phyloP scores from a whole-genome alignment of 257 asterid species.

The Scutellaria barbata region DNA sequence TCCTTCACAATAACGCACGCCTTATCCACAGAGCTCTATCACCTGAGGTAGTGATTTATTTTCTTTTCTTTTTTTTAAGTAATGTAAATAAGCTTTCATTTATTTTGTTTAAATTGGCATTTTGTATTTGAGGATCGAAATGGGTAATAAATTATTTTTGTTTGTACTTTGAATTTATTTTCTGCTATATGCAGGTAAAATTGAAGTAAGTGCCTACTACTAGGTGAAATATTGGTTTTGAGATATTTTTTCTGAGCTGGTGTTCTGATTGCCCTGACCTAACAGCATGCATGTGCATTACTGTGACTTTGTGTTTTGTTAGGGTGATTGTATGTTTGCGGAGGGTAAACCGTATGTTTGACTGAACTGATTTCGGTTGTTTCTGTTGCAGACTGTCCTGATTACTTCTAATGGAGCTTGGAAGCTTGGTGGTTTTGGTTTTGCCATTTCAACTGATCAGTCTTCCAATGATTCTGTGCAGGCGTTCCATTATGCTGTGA shows the following conservation, averaged over 20 bases:
- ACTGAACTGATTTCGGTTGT: slow-evolving; percentile 30
- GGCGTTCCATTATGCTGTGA: slow-evolving; percentile 96
- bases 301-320: not conserved
- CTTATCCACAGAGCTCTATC: slow-evolving; percentile 89
- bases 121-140: slow-evolving; percentile 16
- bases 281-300: not conserved
- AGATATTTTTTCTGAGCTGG: not conserved
- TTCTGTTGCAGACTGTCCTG: slow-evolving; percentile 67
- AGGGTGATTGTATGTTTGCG: slow-evolving; percentile 2
- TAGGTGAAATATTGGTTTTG: not conserved
- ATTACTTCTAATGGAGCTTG: slow-evolving; percentile 98
- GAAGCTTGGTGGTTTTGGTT: slow-evolving; percentile 98
- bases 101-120: slow-evolving; percentile 2
- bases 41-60: slow-evolving; percentile 72
- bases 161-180: not conserved
- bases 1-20: slow-evolving; percentile 92
- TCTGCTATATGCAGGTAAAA: slow-evolving; percentile 12
- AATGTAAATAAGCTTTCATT: not conserved
- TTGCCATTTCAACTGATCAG: slow-evolving; percentile 75
- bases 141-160: not conserved
- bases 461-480: slow-evolving; percentile 67
- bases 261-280: not conserved
- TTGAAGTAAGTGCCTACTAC: not conserved
- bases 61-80: not conserved
- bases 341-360: slow-evolving; percentile 30